These are phyloP conservation scores for Euphrasia confusa DNA, from an alignment of 257 asterid genomes.

Conservation along the genomic window DNA sequence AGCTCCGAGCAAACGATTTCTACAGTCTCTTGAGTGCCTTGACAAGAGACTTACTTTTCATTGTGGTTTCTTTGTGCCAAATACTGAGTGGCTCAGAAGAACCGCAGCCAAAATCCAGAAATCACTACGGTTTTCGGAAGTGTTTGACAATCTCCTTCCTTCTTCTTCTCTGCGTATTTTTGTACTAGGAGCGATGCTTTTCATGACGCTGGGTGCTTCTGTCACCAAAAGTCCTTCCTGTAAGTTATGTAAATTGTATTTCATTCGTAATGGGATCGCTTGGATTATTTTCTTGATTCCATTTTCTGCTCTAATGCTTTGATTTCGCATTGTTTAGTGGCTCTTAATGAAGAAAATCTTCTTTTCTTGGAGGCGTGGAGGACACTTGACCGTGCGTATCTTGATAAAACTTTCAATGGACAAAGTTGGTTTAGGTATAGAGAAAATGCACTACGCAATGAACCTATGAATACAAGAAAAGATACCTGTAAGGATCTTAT, in stretches of 20 bases:
- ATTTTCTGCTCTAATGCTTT: constrained; percentile 17
- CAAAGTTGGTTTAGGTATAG: constrained; percentile 99
- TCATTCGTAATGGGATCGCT: background rate
- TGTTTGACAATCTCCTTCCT: constrained; percentile 29
- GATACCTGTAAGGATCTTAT: constrained; percentile 72
- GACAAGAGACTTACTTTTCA: constrained; percentile 30
- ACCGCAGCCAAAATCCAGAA: constrained; percentile 30
- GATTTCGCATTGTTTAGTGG: constrained; percentile 46
- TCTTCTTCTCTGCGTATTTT: constrained; percentile 36
- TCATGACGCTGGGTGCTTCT: constrained; percentile 56
- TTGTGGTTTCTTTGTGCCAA: constrained; percentile 31
- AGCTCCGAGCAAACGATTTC: constrained; percentile 26
- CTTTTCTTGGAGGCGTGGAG: constrained; percentile 99
- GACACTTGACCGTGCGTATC: constrained; percentile 89
- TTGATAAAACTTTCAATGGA: constrained; percentile 91
- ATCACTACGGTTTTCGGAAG: constrained; percentile 10
- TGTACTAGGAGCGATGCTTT: constrained; percentile 58
- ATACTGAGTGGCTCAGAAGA: constrained; percentile 32
- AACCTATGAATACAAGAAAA: constrained; percentile 89
- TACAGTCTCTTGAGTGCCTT: constrained; percentile 35
- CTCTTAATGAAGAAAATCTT: constrained; percentile 85
- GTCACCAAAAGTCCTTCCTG: constrained; percentile 59
- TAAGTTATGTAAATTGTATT: constrained; percentile 29
- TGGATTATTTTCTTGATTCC: background rate
- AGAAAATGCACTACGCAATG: constrained; percentile 83